Conservation (phyloP, 2,329 filamentous ascomycete genomes). For the Cladosporium halotolerans region DNA sequence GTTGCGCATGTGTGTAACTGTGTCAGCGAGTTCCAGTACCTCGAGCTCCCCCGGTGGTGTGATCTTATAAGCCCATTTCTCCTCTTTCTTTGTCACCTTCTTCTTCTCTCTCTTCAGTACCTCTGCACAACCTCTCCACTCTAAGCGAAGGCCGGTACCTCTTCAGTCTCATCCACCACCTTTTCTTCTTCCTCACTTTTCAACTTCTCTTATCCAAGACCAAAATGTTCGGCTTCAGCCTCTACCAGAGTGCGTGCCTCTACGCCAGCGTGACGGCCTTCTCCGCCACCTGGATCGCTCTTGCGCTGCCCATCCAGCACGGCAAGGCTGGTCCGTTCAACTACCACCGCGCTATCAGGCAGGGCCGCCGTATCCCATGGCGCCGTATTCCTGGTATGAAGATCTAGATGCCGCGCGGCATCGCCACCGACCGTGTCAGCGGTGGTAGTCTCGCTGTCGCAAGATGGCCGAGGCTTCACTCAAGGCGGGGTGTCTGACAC, state of each 20-base stretch:
- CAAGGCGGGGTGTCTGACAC: constrained; percentile 6
- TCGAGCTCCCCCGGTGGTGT: constrained; percentile 3
- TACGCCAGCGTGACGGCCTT: constrained; percentile 28
- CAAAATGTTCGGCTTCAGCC: constrained; percentile 14
- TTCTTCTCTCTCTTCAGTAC: neutral
- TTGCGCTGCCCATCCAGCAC: constrained; percentile 26
- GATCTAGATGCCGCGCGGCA: constrained; percentile 8
- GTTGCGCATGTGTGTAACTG: neutral
- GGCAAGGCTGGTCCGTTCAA: constrained; percentile 28
- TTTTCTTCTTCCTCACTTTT: neutral
- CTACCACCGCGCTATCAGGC: constrained; percentile 26
- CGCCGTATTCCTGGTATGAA: constrained; percentile 23
- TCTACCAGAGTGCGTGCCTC: constrained; percentile 26
- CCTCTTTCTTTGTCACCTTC: constrained; percentile 3
- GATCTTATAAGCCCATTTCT: constrained; percentile 5
- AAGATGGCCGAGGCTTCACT: constrained; percentile 10
- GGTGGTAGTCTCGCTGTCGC: constrained; percentile 11
- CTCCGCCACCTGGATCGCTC: constrained; percentile 25
- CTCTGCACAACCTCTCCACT: constrained; percentile 3
- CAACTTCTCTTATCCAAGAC: neutral
- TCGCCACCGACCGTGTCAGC: constrained; percentile 10
- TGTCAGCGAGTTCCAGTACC: constrained; percentile 1
- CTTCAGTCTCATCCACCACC: neutral
- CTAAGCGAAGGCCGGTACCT: constrained; percentile 10
- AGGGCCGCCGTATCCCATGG: constrained; percentile 25